phyloP scores from a whole-genome alignment of 305 asterid species.

The Solanum hybrid region DNA sequence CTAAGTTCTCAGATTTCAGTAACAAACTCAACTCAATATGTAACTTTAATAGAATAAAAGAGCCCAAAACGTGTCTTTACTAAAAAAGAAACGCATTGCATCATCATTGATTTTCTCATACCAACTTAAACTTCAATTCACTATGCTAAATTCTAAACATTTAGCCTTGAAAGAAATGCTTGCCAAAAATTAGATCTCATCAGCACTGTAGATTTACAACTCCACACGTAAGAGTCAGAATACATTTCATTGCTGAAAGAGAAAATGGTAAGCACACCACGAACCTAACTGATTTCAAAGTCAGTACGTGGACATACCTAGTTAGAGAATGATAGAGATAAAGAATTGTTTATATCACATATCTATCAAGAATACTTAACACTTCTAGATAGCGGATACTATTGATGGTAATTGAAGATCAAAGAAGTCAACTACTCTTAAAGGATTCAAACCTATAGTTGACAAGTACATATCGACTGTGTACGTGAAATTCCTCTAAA shows the following conservation, averaged over 20 bases:
- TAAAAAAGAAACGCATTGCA: neutral
- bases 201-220: neutral
- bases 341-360: neutral
- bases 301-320: neutral
- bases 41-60: neutral
- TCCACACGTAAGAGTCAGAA: neutral
- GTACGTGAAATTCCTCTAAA: too few species aligned
- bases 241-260: neutral
- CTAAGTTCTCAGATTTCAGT: neutral
- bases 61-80: neutral
- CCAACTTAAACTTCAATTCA: neutral
- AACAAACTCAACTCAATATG: neutral
- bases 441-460: conserved; percentile 43
- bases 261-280: neutral
- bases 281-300: neutral
- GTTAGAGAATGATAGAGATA: neutral
- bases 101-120: neutral
- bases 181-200: neutral
- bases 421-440: neutral
- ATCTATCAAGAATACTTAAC: neutral
- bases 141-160: neutral
- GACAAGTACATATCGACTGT: too few species aligned
- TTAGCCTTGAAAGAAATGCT: neutral
- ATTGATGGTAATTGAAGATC: neutral
- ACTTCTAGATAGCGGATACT: neutral